Base-by-base conservation (phyloP, 257 asterid genomes). In the Henckelia pumila region DNA sequence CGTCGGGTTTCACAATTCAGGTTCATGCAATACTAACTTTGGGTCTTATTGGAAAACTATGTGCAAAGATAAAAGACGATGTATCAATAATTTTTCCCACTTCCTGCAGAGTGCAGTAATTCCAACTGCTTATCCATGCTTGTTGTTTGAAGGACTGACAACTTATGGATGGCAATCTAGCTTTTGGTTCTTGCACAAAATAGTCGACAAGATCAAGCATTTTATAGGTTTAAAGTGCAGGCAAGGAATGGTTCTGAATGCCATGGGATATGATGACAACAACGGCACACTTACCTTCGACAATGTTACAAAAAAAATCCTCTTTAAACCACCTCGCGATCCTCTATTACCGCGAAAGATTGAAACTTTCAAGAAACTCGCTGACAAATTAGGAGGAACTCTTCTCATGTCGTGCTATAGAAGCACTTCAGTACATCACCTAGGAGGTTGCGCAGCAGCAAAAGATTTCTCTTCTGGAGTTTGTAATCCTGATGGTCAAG, bases 401-500 rank as follows among this genome's bases (percentile, higher is more conserved):
- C 80, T 85, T 24, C 81, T 79, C 82, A 73, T 81, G 81, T 71
- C 89, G 16, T 68, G 76, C 23, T 79, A 69, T 59, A 71, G 83
- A 56, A 85, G 89, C 73, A 79, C 84, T 16, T 75, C 85, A 0
- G 85, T 85, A 2, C 92, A 85, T 72, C 84, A 79, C 37, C 67
- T 86, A 26, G 89, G 92, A 22, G 89, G 89, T 1, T 83, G 92
- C 21, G 68, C 65, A 22, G 84, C 79, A 53, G 72, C 92, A 52
- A 22, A 73, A 17, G 84, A 86, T 66, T 57, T 56, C 73, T 68
- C 83, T 0, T 71, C 77, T 5, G 86, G 87, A 2, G 86, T 83
- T n/a, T 86, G 92, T 61, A 79, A 74, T 61, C 62, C 71, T 1
- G 53, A 59, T 3, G 92, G 89, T 16, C 87, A 79, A 70, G 81